Conservation (phyloP, 2,329 filamentous ascomycete species). For the Hypoxylon sp. region DNA sequence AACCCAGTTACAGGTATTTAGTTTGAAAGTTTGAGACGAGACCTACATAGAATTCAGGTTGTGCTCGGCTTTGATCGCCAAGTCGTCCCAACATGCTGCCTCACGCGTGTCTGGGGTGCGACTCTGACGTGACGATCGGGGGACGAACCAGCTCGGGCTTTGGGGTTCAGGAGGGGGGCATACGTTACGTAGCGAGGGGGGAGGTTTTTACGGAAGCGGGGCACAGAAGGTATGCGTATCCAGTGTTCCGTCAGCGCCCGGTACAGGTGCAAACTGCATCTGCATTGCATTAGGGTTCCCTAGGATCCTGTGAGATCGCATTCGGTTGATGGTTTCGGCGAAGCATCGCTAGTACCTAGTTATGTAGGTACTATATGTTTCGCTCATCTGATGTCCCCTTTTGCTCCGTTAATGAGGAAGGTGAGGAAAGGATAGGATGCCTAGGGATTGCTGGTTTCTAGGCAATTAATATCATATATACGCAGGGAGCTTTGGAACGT, state of each 20-base stretch:
- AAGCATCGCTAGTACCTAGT: constrained; percentile 4
- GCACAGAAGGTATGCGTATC: background rate
- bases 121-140: constrained; percentile 25
- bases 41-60: constrained; percentile 6
- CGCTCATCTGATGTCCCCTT: constrained; percentile 1
- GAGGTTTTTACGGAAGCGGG: background rate
- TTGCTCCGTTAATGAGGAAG: constrained; percentile 4
- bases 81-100: constrained; percentile 5
- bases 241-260: constrained; percentile 6
- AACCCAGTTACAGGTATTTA: constrained; percentile 13
- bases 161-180: constrained; percentile 5
- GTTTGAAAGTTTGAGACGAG: constrained; percentile 7
- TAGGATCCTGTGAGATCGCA: constrained; percentile 11
- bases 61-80: constrained; percentile 23
- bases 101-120: constrained; percentile 29
- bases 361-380: too few relatives aligned
- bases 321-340: constrained; percentile 15
- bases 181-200: constrained; percentile 15
- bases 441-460: constrained; percentile 2
- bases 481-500: constrained; percentile 10
- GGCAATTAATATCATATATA: constrained; percentile 16
- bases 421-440: too few relatives aligned
- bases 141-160: constrained; percentile 6
- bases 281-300: constrained; percentile 1
- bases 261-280: constrained; percentile 9